phyloP scores from a whole-genome alignment of 768 basidiomycete species.

The Lentinula boryana region DNA sequence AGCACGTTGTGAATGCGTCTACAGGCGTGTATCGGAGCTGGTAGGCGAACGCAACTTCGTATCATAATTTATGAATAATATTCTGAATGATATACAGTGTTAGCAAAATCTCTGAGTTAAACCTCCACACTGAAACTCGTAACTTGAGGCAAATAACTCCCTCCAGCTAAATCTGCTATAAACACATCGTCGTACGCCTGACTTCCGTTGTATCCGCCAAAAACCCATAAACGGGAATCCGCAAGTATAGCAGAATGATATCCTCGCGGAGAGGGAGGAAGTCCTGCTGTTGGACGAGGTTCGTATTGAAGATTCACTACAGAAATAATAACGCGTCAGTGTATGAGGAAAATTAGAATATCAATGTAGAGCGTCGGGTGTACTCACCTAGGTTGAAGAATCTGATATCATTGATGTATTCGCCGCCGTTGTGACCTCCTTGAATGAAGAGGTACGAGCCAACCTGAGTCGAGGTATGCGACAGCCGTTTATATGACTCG shows the following conservation, averaged over 20 bases:
- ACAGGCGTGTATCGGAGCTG: too few relatives aligned
- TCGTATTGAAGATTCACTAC: slow-evolving; percentile 85
- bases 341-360: neutral
- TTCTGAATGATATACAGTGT: too few relatives aligned
- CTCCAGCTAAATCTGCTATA: slow-evolving; percentile 79
- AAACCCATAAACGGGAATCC: slow-evolving; percentile 79
- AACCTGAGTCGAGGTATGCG: slow-evolving; percentile 85
- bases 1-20: too few relatives aligned
- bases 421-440: slow-evolving; percentile 80
- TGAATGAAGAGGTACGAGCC: slow-evolving; percentile 88
- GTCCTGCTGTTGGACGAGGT: slow-evolving; percentile 58
- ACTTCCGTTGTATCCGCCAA: slow-evolving; percentile 86
- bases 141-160: slow-evolving; percentile 87
- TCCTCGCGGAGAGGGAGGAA: slow-evolving; percentile 67
- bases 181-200: slow-evolving; percentile 83
- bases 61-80: too few relatives aligned
- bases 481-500: slow-evolving; percentile 53
- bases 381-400: slow-evolving; percentile 80
- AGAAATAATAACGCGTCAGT: neutral
- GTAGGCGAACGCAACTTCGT: too few relatives aligned
- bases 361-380: neutral
- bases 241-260: slow-evolving; percentile 82
- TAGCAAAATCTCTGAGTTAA: neutral
- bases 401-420: slow-evolving; percentile 70
- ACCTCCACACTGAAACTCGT: slow-evolving; percentile 63